Conservation (phyloP, 306 rosid genomes). For the Sesbania bispinosa region DNA sequence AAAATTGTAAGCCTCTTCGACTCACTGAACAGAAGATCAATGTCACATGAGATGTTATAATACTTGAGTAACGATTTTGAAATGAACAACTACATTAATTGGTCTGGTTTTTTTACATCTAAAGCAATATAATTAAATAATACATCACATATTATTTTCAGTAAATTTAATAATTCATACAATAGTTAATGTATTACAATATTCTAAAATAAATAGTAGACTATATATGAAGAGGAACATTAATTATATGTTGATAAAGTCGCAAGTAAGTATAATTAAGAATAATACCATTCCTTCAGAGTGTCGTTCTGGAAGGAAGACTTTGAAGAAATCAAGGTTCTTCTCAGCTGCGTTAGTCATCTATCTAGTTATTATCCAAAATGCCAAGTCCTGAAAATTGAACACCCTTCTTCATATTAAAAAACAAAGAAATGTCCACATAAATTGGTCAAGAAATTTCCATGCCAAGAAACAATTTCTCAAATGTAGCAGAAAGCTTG, state of each 20-base stretch:
- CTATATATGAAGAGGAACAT: no score
- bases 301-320: not conserved
- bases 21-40: conserved; percentile 5
- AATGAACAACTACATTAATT: no score
- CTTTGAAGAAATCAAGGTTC: conserved; percentile 31
- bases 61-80: not conserved
- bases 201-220: not conserved
- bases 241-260: no score
- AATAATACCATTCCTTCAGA: conserved; percentile 30
- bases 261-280: no score
- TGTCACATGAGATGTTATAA: conserved; percentile 24
- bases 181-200: not conserved
- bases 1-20: not conserved
- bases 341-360: no score
- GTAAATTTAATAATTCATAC: not conserved
- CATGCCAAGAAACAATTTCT: no score
- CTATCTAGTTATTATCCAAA: not conserved
- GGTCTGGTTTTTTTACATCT: no score
- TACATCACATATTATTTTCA: not conserved
- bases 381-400: not conserved
- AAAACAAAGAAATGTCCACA: not conserved
- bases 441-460: not conserved
- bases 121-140: not conserved
- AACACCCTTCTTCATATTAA: not conserved
- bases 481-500: not conserved